These are phyloP conservation scores for Pichia kluyveri DNA, from an alignment of 805 yeast species.

Conservation along the genomic window DNA sequence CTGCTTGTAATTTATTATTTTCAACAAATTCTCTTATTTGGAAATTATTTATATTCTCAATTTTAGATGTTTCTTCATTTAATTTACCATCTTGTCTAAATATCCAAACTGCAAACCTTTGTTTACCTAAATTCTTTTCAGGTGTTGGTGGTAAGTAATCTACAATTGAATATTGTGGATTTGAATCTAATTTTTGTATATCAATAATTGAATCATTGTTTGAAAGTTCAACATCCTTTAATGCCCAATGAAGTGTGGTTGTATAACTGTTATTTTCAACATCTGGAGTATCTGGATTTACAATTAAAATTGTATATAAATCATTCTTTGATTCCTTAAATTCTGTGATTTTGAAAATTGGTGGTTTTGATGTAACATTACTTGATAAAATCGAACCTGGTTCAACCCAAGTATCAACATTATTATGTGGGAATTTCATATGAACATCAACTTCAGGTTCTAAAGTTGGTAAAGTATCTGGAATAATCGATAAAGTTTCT, in stretches of 20 bases:
- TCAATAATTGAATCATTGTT: slow-evolving; percentile 51
- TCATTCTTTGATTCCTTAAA: slow-evolving; percentile 45
- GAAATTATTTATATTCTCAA: slow-evolving; percentile 39
- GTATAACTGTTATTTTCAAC: slow-evolving; percentile 54
- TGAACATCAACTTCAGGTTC: slow-evolving; percentile 71
- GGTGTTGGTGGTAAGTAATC: slow-evolving; percentile 78
- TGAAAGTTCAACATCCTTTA: slow-evolving; percentile 54
- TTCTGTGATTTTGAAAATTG: slow-evolving; percentile 69
- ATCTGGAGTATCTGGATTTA: slow-evolving; percentile 90
- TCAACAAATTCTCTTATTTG: slow-evolving; percentile 64
- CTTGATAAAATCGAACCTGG: slow-evolving; percentile 76
- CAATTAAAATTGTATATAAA: slow-evolving; percentile 68
- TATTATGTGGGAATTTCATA: slow-evolving; percentile 57
- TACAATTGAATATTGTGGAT: slow-evolving; percentile 36
- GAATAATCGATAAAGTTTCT: slow-evolving; percentile 76
- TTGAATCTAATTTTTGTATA: slow-evolving; percentile 29
- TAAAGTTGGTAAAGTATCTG: slow-evolving; percentile 88
- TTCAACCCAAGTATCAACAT: slow-evolving; percentile 58
- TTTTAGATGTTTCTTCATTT: slow-evolving; percentile 14
- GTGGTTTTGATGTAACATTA: slow-evolving; percentile 64
- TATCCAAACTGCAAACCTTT: slow-evolving; percentile 85
- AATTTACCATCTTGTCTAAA: slow-evolving; percentile 51
- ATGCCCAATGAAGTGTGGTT: slow-evolving; percentile 71
- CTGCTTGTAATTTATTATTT: slow-evolving; percentile 49
- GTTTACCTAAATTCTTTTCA: slow-evolving; percentile 77